These are phyloP conservation scores for Penicillium macrosclerotiorum DNA, from an alignment of 495 filamentous ascomycete species.

Conservation along the genomic window DNA sequence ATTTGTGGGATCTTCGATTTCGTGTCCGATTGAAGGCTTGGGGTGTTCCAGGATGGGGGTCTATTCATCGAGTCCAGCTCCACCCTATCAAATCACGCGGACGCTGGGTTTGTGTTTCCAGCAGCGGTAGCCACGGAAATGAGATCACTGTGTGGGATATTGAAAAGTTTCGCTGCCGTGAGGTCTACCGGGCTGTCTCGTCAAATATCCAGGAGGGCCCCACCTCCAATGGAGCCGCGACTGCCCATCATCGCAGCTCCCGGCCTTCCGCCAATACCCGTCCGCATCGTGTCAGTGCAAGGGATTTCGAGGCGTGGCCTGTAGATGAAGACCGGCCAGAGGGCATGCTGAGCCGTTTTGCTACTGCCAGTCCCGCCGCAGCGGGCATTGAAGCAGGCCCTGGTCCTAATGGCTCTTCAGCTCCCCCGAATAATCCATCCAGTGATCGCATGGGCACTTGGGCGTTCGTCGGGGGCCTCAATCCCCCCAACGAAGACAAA, in stretches of 20 bases:
- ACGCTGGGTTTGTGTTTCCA: constrained; percentile 80
- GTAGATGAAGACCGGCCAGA: constrained; percentile 88
- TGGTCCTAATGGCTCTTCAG: constrained; percentile 28
- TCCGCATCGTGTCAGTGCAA: constrained; percentile 49
- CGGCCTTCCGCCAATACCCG: constrained; percentile 43
- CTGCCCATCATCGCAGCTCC: constrained; percentile 11
- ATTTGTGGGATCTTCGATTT: constrained; percentile 96
- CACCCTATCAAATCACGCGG: constrained; percentile 75
- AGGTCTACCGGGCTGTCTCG: constrained; percentile 71
- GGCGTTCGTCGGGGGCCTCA: constrained; percentile 49
- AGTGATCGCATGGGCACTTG: constrained; percentile 60
- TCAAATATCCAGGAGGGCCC: constrained; percentile 11
- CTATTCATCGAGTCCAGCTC: constrained; percentile 76
- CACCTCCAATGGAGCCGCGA: constrained; percentile 11
- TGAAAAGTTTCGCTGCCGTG: constrained; percentile 83
- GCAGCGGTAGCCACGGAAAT: constrained; percentile 78
- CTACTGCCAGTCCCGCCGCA: constrained; percentile 49
- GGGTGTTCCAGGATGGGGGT: constrained; percentile 77
- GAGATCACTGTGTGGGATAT: constrained; percentile 96
- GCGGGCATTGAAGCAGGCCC: constrained; percentile 49
- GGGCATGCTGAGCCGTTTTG: constrained; percentile 85
- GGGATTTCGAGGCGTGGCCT: constrained; percentile 81
- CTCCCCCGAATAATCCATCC: constrained; percentile 30
- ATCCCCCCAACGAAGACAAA: constrained; percentile 45
- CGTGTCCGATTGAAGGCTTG: constrained; percentile 81